Conservation (phyloP, 176 grass and related monocot genomes). For the Echinochloa phyllopogon region DNA sequence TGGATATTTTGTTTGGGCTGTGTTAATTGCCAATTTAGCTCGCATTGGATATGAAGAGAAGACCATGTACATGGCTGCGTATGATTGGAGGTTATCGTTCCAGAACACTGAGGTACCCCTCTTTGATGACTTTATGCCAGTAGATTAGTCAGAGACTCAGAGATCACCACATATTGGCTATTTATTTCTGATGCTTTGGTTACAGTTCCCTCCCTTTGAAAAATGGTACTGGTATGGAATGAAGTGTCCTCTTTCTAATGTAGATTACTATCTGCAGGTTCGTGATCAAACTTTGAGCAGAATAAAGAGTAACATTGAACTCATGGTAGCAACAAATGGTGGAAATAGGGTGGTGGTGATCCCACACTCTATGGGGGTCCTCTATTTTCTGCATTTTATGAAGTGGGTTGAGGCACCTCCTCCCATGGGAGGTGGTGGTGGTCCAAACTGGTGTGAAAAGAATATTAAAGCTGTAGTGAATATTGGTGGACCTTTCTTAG, state of each 20-base stretch:
- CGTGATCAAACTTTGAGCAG: constrained; percentile 96
- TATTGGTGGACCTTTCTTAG: constrained; percentile 96
- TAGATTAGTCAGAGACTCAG: constrained; percentile 21
- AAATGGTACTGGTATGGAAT: constrained; percentile 29
- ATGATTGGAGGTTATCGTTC: constrained; percentile 99
- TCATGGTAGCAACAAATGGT: constrained; percentile 89
- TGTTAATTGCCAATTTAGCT: constrained; percentile 98
- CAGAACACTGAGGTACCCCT: constrained; percentile 91
- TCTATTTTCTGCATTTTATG: constrained; percentile 99
- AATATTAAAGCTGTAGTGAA: constrained; percentile 97
- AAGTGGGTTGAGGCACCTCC: constrained; percentile 97
- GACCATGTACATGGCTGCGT: constrained; percentile 99
- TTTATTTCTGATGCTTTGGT: constrained; percentile 12
- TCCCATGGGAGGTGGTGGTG: constrained; percentile 91
- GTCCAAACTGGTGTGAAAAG: constrained; percentile 86
- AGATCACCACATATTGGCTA: neutral
- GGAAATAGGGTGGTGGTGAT: constrained; percentile 97
- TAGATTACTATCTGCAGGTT: constrained; percentile 54
- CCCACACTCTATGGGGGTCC: constrained; percentile 96
- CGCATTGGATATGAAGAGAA: constrained; percentile 99
- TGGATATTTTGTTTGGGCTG: constrained; percentile 99
- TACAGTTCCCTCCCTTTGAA: neutral
- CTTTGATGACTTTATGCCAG: constrained; percentile 18
- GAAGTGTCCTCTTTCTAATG: constrained; percentile 14
- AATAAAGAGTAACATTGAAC: constrained; percentile 97